Evolutionary conservation across 305 asterid genomes (phyloP).

Genomic region (Rubia occidens): DNA sequence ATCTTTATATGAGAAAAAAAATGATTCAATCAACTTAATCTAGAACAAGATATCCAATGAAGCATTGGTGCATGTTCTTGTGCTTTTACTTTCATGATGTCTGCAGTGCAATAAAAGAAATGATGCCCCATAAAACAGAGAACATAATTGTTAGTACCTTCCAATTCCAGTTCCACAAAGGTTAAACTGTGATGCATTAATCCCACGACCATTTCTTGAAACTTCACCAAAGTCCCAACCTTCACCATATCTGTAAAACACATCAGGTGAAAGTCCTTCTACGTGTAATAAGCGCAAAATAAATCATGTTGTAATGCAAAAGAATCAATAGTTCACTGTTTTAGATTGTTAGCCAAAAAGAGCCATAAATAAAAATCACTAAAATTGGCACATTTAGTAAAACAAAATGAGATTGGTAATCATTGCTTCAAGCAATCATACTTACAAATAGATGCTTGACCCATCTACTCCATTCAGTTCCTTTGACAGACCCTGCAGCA

Average conservation of each 20-base stretch:
- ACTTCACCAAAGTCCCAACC: constrained; percentile 99
- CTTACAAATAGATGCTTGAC: constrained; percentile 67
- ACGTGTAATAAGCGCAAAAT: background rate
- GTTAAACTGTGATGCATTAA: constrained; percentile 86
- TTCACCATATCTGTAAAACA: constrained; percentile 75
- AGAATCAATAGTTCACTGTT: background rate
- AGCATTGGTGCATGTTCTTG: background rate
- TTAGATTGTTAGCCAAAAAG: background rate
- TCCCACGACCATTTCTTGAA: constrained; percentile 79
- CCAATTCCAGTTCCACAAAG: constrained; percentile 87
- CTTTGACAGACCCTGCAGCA: constrained; percentile 52
- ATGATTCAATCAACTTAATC: background rate
- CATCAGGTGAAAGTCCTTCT: background rate
- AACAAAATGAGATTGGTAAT: background rate
- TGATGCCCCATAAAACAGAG: background rate
- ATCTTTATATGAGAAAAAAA: background rate
- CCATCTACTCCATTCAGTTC: constrained; percentile 76
- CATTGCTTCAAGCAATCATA: constrained; percentile 10
- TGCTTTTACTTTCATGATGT: no score
- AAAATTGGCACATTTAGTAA: background rate
- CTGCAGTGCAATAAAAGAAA: no score
- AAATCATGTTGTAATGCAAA: background rate
- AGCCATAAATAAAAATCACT: background rate
- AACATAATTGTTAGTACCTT: constrained; percentile 40
- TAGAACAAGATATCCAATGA: background rate